Evolutionary conservation across 2,329 filamentous ascomycete species (phyloP), one percentile per base, ranked within the genome.

Genomic region (Colletotrichum sp.): DNA sequence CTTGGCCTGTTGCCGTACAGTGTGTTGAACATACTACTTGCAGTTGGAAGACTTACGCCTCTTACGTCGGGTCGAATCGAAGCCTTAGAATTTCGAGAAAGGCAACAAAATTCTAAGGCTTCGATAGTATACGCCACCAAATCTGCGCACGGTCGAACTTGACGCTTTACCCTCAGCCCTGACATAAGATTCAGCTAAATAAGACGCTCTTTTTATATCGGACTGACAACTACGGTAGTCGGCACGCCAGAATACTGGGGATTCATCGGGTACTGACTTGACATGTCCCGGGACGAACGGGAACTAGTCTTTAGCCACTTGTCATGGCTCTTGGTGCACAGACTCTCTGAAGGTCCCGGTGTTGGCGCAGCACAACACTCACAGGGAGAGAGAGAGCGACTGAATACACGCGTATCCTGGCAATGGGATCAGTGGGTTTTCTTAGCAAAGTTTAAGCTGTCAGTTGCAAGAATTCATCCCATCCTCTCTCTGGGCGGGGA

Each of bases 191-290:
- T n/a, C 10, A n/a, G 43, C 43, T 22, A 0, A 48, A 1, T 5
- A 43, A 12, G 18, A 4, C 39, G 36, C 1, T 1, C 16, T 39
- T 0, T 18, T 0, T 0, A 18, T 18, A 3, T 43, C 36, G 16
- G 0, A 43, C 36, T 18, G 36, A 10, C 5, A 18, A 10, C 0
- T 18, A 18, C 43, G 43, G 43, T 0, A 48, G 5, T 0, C 0
- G 43, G 43, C 43, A 48, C 10, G 43, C n/a, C n/a, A 4, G 0
- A 13, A 48, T 48, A 18, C 6, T 12, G 10, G 1, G n/a, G 1
- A 48, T 22, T 48, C 18, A 4, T 22, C 9, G 43, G 43, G 22
- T 48, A 48, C 43, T 48, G 43, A 22, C 43, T 22, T 22, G 43
- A 48, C 43, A 48, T 2, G 10, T 1, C 43, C 43, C 18, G 18